Base-by-base conservation (phyloP, 2,329 filamentous ascomycete species). In the Ophiostoma triangulosporum region DNA sequence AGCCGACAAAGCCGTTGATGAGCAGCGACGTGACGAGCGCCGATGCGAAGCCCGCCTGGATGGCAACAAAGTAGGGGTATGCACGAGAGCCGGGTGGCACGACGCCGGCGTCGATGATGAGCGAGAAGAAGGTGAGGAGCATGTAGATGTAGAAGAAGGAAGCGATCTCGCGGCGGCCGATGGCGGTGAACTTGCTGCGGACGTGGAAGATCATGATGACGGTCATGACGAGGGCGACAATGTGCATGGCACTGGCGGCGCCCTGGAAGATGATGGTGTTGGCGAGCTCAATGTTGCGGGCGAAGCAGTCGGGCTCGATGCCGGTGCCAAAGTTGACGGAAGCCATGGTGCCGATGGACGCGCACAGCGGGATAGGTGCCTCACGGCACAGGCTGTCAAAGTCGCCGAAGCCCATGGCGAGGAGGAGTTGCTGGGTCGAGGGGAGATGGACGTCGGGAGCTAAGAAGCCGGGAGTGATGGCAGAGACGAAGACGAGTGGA, bases 201-300 rank as follows among this genome's bases (percentile, higher is more conserved):
- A 98, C 87, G 68, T 98, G 93, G 59, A 98, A 76, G 57, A 98
- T 89, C 93, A 98, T 98, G 63, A 95, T 84, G 8, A 91, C 86
- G 4, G 89, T 94, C 91, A 98, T 96, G 62, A 83, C 73, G 56
- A 98, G 74, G 14, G 91, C 88, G 54, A 86, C 73, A 60, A 98
- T 97, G 69, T 98, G 93, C 71, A 93, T 87, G 64, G 91, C 89
- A 57, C 87, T 88, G 22, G 89, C 83, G 27, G 90, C 93, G 64
- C 84, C 88, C 70, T 97, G 83, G 67, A 98, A 98, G 64, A 98
- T 98, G 71, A 97, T 91, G 38, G 93, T 98, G 72, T 98, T 98
- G 61, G 90, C 93, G 60, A 97, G 70, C 69, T 96, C 90, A 68
- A 98, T 91, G 63, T 93, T 94, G 56, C 93, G 83, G 56, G 93